A percentile compares a stretch with the other conserved stretches of the same genome.
Conservation (phyloP, 345 rosid species). For the Theobroma cacao region DNA sequence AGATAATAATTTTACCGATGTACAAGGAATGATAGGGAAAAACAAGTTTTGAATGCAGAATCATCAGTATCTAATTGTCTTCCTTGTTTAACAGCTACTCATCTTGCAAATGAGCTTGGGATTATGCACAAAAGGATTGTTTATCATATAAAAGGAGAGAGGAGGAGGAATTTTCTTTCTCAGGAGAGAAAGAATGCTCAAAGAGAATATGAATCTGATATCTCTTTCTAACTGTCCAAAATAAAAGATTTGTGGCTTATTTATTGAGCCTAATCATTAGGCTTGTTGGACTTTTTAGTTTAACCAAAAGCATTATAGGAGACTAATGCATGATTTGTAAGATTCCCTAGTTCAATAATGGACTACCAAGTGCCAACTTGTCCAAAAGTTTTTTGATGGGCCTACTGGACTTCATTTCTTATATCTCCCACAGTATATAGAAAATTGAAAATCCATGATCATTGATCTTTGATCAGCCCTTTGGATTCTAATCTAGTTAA, state of each 20-base stretch:
- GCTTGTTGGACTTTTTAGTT: neutral
- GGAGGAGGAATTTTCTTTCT: too few species aligned
- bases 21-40: too few species aligned
- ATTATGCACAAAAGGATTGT: too few species aligned
- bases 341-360: conserved; percentile 4
- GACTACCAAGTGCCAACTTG: neutral
- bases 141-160: too few species aligned
- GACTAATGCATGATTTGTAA: neutral
- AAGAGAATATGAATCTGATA: too few species aligned
- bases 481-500: neutral
- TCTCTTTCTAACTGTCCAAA: neutral
- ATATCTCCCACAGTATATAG: neutral
- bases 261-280: neutral
- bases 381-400: neutral
- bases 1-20: too few species aligned
- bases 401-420: neutral
- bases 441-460: too few species aligned
- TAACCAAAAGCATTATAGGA: neutral
- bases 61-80: too few species aligned
- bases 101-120: too few species aligned
- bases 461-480: neutral
- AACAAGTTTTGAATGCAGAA: too few species aligned
- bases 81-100: too few species aligned
- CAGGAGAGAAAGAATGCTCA: too few species aligned
- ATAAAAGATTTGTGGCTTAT: neutral